A percentile compares a stretch with the other conserved stretches of the same genome.
Conservation (phyloP, 495 filamentous ascomycete genomes). For the Parathielavia appendiculata region DNA sequence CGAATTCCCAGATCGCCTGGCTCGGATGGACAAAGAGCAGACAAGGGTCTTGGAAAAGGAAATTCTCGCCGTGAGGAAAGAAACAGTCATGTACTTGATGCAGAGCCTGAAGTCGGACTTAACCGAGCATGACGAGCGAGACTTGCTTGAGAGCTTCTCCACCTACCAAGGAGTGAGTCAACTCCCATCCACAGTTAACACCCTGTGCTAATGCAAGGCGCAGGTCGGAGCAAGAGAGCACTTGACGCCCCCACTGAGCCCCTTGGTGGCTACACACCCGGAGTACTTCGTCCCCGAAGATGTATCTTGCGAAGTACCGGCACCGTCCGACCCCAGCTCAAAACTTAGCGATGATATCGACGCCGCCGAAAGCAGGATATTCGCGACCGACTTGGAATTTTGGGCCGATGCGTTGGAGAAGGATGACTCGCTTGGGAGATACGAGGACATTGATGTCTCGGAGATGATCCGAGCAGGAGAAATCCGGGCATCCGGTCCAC, state of each 20-base stretch:
- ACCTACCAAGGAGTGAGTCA: slow-evolving; percentile 37
- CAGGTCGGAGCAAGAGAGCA: slow-evolving; percentile 33
- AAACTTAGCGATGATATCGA: slow-evolving; percentile 44
- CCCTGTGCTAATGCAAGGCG: slow-evolving; percentile 11
- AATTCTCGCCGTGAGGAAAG: slow-evolving; percentile 20
- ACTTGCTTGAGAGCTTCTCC: slow-evolving; percentile 30
- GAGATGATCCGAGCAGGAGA: slow-evolving; percentile 25
- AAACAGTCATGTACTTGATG: slow-evolving; percentile 19
- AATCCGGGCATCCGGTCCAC: slow-evolving; percentile 4
- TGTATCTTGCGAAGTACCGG: slow-evolving; percentile 45
- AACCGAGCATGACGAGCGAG: slow-evolving; percentile 32
- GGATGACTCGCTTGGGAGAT: slow-evolving; percentile 16
- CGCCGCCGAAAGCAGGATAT: slow-evolving; percentile 38
- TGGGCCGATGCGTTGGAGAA: slow-evolving; percentile 12
- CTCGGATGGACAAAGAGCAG: neutral
- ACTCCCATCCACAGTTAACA: neutral
- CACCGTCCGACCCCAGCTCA: slow-evolving; percentile 47
- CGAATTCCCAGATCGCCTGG: slow-evolving; percentile 12
- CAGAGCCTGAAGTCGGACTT: slow-evolving; percentile 35
- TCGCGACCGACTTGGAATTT: slow-evolving; percentile 22
- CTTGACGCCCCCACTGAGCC: slow-evolving; percentile 58
- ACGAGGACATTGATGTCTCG: slow-evolving; percentile 23
- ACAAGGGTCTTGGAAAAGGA: slow-evolving; percentile 14
- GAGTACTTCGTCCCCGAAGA: slow-evolving; percentile 46
- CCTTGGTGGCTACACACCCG: slow-evolving; percentile 32